phyloP scores from a whole-genome alignment of 768 basidiomycete genomes.

The Megacollybia marginata region DNA sequence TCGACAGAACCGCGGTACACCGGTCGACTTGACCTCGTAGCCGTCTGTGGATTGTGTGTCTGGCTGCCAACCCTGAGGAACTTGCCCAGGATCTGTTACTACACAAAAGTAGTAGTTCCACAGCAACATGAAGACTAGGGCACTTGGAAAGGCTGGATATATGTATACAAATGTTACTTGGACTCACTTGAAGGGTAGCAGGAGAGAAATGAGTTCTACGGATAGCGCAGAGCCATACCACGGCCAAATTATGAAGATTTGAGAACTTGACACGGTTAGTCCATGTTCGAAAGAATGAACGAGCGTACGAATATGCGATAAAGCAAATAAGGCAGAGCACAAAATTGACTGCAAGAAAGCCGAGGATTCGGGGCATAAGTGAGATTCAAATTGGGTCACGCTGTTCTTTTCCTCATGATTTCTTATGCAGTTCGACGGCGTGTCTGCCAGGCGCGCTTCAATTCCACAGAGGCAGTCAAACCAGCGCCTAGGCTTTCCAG shows the following conservation, averaged over 20 bases:
- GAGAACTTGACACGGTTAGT: conserved; percentile 34
- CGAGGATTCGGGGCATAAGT: conserved; percentile 28
- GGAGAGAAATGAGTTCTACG: conserved; percentile 65
- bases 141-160: conserved; percentile 32
- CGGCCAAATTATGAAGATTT: conserved; percentile 66
- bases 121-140: conserved; percentile 67
- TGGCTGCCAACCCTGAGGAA: conserved; percentile 69
- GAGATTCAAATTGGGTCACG: no score
- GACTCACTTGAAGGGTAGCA: conserved; percentile 87
- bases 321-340: conserved; percentile 75
- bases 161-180: background rate
- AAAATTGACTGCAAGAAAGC: conserved; percentile 57
- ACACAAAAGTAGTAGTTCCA: conserved; percentile 90
- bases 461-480: background rate
- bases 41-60: conserved; percentile 64
- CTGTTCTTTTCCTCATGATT: no score
- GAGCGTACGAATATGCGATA: conserved; percentile 61
- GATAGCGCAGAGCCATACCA: conserved; percentile 81
- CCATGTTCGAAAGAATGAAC: background rate
- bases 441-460: no score
- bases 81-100: conserved; percentile 74
- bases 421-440: no score
- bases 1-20: conserved; percentile 78
- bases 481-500: conserved; percentile 11
- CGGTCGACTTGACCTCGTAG: conserved; percentile 87